These are phyloP conservation scores for Cercophora scortea DNA, from an alignment of 495 filamentous ascomycete species.

Conservation along the genomic window DNA sequence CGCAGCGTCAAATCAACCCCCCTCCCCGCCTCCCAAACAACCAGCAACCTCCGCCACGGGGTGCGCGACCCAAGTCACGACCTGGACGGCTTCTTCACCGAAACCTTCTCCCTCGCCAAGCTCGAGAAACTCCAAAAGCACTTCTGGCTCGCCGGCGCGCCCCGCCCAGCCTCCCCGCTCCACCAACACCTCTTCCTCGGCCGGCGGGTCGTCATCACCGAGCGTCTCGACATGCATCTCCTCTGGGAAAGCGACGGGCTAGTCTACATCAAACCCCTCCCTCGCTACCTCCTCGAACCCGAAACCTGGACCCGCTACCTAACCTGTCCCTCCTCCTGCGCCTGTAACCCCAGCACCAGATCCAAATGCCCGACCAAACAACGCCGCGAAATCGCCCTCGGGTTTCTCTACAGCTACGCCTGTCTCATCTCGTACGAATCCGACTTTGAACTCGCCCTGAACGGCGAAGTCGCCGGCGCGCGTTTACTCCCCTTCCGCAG, in stretches of 20 bases:
- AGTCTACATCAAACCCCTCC: conserved; percentile 10
- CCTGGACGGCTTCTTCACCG: no score
- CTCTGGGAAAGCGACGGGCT: conserved; percentile 8
- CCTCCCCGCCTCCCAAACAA: no score
- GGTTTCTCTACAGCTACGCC: conserved; percentile 31
- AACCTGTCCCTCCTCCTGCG: conserved; percentile 2
- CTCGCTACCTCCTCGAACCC: conserved; percentile 7
- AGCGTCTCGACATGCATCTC: conserved; percentile 15
- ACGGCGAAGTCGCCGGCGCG: conserved; percentile 4
- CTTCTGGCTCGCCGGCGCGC: conserved; percentile 11
- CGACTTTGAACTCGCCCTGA: conserved; percentile 29
- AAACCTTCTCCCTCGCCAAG: conserved; percentile 4
- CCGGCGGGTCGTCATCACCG: conserved; percentile 4
- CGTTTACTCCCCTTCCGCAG: conserved; percentile 21
- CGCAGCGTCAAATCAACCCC: no score
- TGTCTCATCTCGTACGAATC: conserved; percentile 26
- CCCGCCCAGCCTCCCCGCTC: conserved; percentile 5
- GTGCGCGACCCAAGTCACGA: no score
- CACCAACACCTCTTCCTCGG: conserved; percentile 5
- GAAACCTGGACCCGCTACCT: conserved; percentile 5
- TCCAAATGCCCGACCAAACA: background rate
- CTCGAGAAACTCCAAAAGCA: conserved; percentile 7
- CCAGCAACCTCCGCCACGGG: no score
- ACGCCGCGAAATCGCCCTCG: conserved; percentile 16
- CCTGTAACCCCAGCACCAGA: background rate